These are phyloP conservation scores for Oidiodendron maius DNA, from an alignment of 495 filamentous ascomycete species.

Conservation along the genomic window DNA sequence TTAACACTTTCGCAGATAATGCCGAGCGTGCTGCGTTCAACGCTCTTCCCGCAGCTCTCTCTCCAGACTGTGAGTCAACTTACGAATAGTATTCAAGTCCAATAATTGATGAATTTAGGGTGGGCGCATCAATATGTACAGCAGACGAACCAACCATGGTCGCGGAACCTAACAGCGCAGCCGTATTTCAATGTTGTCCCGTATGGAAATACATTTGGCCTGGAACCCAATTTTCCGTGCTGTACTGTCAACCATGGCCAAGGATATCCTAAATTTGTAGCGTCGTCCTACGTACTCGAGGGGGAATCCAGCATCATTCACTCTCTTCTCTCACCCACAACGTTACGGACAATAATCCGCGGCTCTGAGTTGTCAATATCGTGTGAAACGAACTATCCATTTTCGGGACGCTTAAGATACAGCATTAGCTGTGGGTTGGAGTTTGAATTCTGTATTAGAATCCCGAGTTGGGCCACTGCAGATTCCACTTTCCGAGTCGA, in stretches of 20 bases:
- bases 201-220: constrained; percentile 8
- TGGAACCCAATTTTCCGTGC: constrained; percentile 17
- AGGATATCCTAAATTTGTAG: constrained; percentile 14
- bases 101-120: no score
- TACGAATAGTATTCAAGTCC: no score
- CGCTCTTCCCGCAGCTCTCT: constrained; percentile 47
- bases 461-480: background rate
- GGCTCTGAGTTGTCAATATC: background rate
- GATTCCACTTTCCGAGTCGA: background rate
- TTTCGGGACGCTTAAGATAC: background rate
- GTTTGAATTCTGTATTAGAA: background rate
- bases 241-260: constrained; percentile 21
- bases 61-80: no score
- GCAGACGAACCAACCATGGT: constrained; percentile 46
- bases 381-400: background rate
- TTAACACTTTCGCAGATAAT: constrained; percentile 48
- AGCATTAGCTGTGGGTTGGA: background rate
- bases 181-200: constrained; percentile 6
- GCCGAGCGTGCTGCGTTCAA: constrained; percentile 56
- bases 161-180: constrained; percentile 1
- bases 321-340: background rate
- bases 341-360: background rate
- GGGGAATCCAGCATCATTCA: background rate
- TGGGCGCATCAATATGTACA: constrained; percentile 58
- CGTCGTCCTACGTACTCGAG: background rate